These are phyloP conservation scores for Tilletiopsis washingtonensis DNA, from an alignment of 1,284 basidiomycete species.

Conservation along the genomic window DNA sequence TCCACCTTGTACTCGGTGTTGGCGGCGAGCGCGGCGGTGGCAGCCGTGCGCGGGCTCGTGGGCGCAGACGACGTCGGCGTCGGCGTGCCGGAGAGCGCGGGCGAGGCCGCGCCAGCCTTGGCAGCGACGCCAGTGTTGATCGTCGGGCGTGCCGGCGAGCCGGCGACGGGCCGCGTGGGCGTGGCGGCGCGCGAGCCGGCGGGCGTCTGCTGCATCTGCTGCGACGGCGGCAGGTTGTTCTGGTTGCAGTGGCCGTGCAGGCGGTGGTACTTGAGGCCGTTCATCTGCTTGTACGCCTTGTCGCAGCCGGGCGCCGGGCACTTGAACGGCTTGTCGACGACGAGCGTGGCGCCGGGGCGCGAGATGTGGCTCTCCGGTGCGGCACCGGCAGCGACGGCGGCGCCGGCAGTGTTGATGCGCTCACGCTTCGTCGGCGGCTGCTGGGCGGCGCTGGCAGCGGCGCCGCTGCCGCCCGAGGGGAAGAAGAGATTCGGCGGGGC, in stretches of 20 bases:
- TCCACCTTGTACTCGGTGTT: conserved; percentile 6
- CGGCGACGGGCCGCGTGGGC: background rate
- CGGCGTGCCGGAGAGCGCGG: background rate
- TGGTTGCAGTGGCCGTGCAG: conserved; percentile 74
- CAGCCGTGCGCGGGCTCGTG: background rate
- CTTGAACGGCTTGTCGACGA: conserved; percentile 72
- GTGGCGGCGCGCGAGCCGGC: background rate
- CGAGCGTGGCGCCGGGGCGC: background rate
- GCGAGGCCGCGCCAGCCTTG: background rate
- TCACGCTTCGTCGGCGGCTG: conserved; percentile 39
- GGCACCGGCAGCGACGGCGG: conserved; percentile 11
- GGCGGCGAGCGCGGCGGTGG: background rate
- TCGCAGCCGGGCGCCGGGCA: conserved; percentile 96
- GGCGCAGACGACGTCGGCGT: conserved; percentile 2
- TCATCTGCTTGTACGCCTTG: conserved; percentile 97
- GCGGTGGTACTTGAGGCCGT: conserved; percentile 93
- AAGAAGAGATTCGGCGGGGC: conserved; percentile 47
- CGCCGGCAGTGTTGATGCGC: conserved; percentile 19
- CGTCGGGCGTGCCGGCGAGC: background rate
- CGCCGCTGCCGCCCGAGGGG: conserved; percentile 23
- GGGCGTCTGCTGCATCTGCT: background rate
- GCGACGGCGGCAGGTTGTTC: conserved; percentile 13
- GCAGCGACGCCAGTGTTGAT: conserved; percentile 1
- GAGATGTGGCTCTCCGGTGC: background rate
- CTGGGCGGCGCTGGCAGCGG: no score